phyloP scores from a whole-genome alignment of 495 filamentous ascomycete genomes.

The Penicillium canariense region DNA sequence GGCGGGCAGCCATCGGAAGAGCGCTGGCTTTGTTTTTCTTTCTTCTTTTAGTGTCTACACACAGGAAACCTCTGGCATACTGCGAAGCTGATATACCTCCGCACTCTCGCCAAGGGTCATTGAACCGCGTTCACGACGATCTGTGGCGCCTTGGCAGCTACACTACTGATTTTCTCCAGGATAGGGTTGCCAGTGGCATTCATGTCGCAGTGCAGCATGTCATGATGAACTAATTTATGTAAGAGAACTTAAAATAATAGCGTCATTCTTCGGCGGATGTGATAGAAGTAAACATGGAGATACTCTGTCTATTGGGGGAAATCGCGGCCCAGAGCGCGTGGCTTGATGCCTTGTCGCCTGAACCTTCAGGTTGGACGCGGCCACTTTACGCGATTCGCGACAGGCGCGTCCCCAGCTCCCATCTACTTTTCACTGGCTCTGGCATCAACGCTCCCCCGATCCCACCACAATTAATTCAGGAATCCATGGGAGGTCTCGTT shows the following conservation, averaged over 20 bases:
- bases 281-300: no score
- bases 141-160: not conserved
- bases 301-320: no score
- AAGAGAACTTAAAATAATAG: no score
- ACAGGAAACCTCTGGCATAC: not conserved
- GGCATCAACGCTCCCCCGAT: constrained; percentile 6
- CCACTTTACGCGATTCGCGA: constrained; percentile 46
- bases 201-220: not conserved
- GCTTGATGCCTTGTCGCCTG: constrained; percentile 25
- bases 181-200: no score
- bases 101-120: not conserved
- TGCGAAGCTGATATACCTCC: not conserved
- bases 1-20: not conserved
- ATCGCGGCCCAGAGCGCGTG: not conserved
- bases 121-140: not conserved
- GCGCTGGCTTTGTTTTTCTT: not conserved
- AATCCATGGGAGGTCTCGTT: constrained; percentile 15
- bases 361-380: constrained; percentile 25
- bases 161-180: not conserved
- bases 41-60: not conserved
- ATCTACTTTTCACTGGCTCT: constrained; percentile 24
- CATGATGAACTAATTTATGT: not conserved
- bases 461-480: not conserved
- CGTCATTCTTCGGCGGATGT: no score
- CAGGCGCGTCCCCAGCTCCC: constrained; percentile 33